Evolutionary conservation across 306 rosid species (phyloP), one percentile per base, ranked within the genome.

Genomic region (Quercus gilva): DNA sequence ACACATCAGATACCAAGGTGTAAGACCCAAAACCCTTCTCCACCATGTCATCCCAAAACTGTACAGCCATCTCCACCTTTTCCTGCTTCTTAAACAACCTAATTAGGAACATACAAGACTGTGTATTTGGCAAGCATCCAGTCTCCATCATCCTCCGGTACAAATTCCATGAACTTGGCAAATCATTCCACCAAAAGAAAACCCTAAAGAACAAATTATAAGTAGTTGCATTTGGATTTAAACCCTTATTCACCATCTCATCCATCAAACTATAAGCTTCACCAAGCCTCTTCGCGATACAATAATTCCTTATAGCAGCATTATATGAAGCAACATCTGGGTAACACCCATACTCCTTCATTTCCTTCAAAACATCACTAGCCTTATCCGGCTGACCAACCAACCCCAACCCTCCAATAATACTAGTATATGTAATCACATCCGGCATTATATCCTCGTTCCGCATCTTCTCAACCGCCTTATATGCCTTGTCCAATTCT

Each of bases 361-460:
- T 92, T 75, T 94, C 99, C 87, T 91, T 94, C 85, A 92, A 87
- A 77, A 92, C 73, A 84, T 79, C 83, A 58, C 87, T 87, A 25
- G 95, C 99, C 61, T 94, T 92, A 88, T 92, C 97, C 0, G 99
- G 97, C 83, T 90, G 97, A 69, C 97, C 97, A 51, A 89, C 79
- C 89, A 94, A 84, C 60, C 99, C 99, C 86, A 91, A 79, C 28
- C 97, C 99, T 60, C 99, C 99, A 35, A 92, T 91, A 43, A 91
- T 70, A 85, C 91, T 79, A 11, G 97, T 92, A 80, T 92, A 91
- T 0, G 97, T 90, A 49, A 94, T 81, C 74, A 92, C 97, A 85
- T 94, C 99, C 1, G 95, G 95, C 1, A 55, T 6, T 73, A 90
- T 78, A 51, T 86, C 91, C 77, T 74, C 83, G 0, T 74, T 83